These are phyloP conservation scores for Myxozyma monticola DNA, from an alignment of 805 yeast species.

Conservation along the genomic window DNA sequence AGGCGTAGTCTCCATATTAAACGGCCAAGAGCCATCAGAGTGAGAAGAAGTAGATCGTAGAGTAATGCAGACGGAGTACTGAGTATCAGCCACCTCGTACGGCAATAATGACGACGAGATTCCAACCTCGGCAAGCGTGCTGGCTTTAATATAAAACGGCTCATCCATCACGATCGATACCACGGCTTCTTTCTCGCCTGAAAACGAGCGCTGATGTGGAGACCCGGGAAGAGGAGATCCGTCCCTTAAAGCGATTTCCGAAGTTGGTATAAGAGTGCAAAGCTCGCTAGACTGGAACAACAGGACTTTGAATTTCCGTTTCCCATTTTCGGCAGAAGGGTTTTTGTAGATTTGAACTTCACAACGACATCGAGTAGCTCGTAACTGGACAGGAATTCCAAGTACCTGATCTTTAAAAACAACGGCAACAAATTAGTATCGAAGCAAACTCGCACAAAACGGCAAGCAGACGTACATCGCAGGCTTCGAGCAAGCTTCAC, in stretches of 20 bases:
- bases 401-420: conserved; percentile 9
- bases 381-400: conserved; percentile 3
- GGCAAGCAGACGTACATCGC: conserved; percentile 19
- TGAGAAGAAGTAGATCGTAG: conserved; percentile 9
- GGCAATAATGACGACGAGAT: conserved; percentile 3
- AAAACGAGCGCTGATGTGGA: too few relatives aligned
- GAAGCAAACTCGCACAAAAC: not conserved
- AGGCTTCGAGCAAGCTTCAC: conserved; percentile 17
- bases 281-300: conserved; percentile 21
- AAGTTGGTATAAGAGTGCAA: conserved; percentile 15
- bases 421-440: not conserved
- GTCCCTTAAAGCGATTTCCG: not conserved
- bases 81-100: not conserved
- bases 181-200: conserved; percentile 1
- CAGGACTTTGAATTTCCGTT: conserved; percentile 6
- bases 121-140: conserved; percentile 18
- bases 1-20: conserved; percentile 9
- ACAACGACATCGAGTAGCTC: conserved; percentile 19
- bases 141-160: conserved; percentile 25
- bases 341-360: conserved; percentile 13
- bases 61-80: conserved; percentile 4
- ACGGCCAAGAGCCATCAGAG: conserved; percentile 23
- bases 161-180: conserved; percentile 20
- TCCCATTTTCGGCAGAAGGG: not conserved
- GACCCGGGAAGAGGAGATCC: not conserved